Percentiles rank a stretch among this genome's conserved stretches.
Evolutionary conservation across 2,329 filamentous ascomycete species (phyloP).

Genomic region (Phaeomoniella chlamydospora): DNA sequence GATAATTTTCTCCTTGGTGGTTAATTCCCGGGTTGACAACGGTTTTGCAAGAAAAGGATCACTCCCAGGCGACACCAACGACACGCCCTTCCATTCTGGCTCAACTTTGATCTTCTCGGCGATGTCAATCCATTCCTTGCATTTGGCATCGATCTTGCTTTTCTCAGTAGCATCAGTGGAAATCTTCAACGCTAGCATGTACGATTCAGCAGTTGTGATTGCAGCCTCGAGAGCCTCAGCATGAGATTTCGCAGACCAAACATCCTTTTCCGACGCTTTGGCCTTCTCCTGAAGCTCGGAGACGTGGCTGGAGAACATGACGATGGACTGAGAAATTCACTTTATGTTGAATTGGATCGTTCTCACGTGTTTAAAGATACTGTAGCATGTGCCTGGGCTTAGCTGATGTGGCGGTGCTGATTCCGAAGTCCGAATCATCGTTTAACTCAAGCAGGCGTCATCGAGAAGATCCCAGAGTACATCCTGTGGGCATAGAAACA

Average conservation of each 20-base stretch:
- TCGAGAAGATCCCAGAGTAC: too few relatives aligned
- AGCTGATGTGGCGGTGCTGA: too few relatives aligned
- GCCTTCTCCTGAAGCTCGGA: too few relatives aligned
- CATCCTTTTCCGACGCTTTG: conserved; percentile 24
- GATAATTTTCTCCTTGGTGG: conserved; percentile 61
- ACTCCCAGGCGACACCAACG: background rate
- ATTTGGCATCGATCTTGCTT: conserved; percentile 51
- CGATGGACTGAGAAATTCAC: too few relatives aligned
- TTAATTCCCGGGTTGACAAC: conserved; percentile 35
- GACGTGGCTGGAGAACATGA: too few relatives aligned
- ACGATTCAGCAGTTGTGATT: conserved; percentile 64
- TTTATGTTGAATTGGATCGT: too few relatives aligned
- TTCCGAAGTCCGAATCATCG: too few relatives aligned
- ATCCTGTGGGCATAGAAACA: too few relatives aligned
- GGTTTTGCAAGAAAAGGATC: background rate
- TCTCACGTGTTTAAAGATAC: too few relatives aligned
- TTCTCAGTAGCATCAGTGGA: conserved; percentile 49
- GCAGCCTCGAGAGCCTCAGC: conserved; percentile 58
- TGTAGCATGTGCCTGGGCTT: too few relatives aligned
- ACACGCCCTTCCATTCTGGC: conserved; percentile 15
- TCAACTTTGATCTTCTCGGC: conserved; percentile 61
- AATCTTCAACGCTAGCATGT: conserved; percentile 60
- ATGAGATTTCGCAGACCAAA: conserved; percentile 36
- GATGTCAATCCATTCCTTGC: conserved; percentile 51
- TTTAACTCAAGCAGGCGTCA: too few relatives aligned